A percentile compares a stretch with the other conserved stretches of the same genome.
Evolutionary conservation across 768 basidiomycete species (phyloP).

Genomic region (Serendipita sp.): DNA sequence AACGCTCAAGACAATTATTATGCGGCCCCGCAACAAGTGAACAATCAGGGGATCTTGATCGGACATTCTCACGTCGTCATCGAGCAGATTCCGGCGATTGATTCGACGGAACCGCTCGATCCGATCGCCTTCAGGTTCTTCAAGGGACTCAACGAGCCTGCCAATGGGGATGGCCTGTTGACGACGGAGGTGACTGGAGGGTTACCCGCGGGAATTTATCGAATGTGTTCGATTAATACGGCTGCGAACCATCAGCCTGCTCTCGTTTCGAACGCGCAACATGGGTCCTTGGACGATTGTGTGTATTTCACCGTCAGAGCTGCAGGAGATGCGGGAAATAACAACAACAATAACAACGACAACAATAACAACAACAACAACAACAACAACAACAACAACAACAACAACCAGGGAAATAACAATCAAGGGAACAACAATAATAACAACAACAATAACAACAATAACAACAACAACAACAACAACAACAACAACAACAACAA

Average conservation of each 20-base stretch:
- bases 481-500: not conserved
- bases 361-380: not conserved
- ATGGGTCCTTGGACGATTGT: conserved; percentile 42
- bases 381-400: not conserved
- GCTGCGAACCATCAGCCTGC: conserved; percentile 44
- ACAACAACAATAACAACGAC: not conserved
- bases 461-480: not conserved
- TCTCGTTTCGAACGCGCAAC: conserved; percentile 42
- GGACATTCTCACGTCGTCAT: conserved; percentile 47
- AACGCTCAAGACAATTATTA: conserved; percentile 39
- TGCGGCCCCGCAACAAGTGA: conserved; percentile 39
- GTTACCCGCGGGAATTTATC: conserved; percentile 42
- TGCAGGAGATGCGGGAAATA: not conserved
- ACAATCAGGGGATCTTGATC: conserved; percentile 33
- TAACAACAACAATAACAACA: too few relatives aligned
- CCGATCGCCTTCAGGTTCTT: conserved; percentile 42
- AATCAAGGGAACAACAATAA: too few relatives aligned
- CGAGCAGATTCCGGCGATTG: conserved; percentile 27
- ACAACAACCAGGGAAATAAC: too few relatives aligned
- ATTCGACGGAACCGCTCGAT: conserved; percentile 30
- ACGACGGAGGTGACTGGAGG: conserved; percentile 35
- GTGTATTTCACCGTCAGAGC: conserved; percentile 25
- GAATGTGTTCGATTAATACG: conserved; percentile 39
- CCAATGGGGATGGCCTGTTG: conserved; percentile 19
- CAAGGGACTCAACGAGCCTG: conserved; percentile 18